Evolutionary conservation across 441 rosid genomes (phyloP), one percentile per base, ranked within the genome.

Genomic region (Croton laevigatus): DNA sequence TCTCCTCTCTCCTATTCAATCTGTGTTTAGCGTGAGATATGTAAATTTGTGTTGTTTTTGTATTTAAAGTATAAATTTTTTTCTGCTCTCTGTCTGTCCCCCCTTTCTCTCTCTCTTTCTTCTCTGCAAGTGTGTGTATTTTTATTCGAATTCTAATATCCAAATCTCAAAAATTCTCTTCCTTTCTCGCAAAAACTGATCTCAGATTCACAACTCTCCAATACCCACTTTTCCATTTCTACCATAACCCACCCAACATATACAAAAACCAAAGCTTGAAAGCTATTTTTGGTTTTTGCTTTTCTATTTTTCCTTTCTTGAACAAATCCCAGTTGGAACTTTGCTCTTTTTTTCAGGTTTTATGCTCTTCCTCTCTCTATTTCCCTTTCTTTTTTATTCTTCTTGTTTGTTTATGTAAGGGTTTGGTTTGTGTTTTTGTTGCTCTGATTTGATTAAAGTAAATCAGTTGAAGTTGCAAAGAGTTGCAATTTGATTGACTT

Each of bases 191-290:
- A 61, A 36, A 46, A 65, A 66, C 71, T 66, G 67, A 73, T 73
- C 76, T 65, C 75, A 72, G 76, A 73, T 73, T 73, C 62, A 67
- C 36, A 22, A 19, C 44, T 48, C 32, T 10, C 10, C 19, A 27
- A 45, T 38, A 65, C 62, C 68, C 65, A 73, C 63, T 61, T 67
- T 22, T n/a, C 22, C 44, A 22, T 66, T n/a, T 22, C 58, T 49
- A 59, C 65, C 53, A 59, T 3, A 57, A 46, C 60, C 75, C 55
- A 20, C 65, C 37, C 32, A 38, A 22, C 23, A 6, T 38, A 42
- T 53, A 7, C 36, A 27, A 42, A 49, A 8, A 3, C 45, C 6
- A 2, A 51, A 32, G 36, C 59, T 49, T 45, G 34, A 10, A 22
- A 53, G 8, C 9, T 27, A 27, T 27, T 19, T 59, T 58, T 57